A percentile compares a stretch with the other conserved stretches of the same genome.
Evolutionary conservation across 331 rosid species (phyloP).

Genomic region (Quercus phellos): DNA sequence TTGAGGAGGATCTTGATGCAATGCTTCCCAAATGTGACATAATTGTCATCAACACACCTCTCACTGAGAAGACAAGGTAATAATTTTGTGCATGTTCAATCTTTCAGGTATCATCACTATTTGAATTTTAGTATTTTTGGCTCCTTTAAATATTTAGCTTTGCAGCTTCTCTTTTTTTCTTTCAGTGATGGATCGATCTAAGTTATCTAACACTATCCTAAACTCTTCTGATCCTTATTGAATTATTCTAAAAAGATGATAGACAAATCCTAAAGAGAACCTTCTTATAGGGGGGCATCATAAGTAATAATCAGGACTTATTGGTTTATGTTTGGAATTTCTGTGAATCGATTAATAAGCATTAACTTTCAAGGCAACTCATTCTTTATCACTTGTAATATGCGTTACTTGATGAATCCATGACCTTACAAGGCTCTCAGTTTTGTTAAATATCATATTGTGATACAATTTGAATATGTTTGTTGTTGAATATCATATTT

Average conservation of each 20-base stretch:
- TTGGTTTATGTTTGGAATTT: no score
- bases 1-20: slow-evolving; percentile 86
- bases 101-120: neutral
- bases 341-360: no score
- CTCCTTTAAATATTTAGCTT: neutral
- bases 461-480: neutral
- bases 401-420: neutral
- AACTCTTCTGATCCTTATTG: neutral
- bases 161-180: neutral
- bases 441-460: neutral
- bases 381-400: neutral
- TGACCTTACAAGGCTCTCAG: neutral
- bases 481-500: neutral
- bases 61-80: slow-evolving; percentile 86
- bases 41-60: slow-evolving; percentile 84
- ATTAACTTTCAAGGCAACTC: neutral
- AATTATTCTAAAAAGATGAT: no score
- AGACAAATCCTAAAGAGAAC: no score
- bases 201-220: neutral
- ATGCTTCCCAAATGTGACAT: slow-evolving; percentile 95
- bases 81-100: neutral
- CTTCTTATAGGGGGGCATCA: no score
- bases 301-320: no score
- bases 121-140: neutral
- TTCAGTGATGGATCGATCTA: neutral